These are phyloP conservation scores for Epichloe elymi DNA, from an alignment of 2,329 filamentous ascomycete species.

Conservation along the genomic window DNA sequence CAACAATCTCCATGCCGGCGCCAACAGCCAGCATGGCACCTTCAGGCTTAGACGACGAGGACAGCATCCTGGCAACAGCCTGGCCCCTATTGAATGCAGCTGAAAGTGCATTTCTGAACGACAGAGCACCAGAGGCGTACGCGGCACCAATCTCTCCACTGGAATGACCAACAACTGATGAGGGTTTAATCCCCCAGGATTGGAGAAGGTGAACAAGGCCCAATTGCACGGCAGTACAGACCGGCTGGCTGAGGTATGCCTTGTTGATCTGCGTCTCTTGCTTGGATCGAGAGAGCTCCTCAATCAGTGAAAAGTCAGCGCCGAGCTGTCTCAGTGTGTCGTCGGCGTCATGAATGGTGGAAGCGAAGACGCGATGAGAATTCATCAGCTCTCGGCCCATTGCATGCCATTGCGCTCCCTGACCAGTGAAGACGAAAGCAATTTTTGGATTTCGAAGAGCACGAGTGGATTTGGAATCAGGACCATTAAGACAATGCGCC, in stretches of 20 bases:
- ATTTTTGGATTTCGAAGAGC: slow-evolving; percentile 10
- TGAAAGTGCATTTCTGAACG: slow-evolving; percentile 29
- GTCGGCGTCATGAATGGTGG: slow-evolving; percentile 19
- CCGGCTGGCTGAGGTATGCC: slow-evolving; percentile 30
- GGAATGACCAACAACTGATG: slow-evolving; percentile 31
- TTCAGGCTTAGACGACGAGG: background rate
- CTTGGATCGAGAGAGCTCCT: slow-evolving; percentile 24
- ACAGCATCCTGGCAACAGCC: background rate
- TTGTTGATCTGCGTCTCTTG: slow-evolving; percentile 21
- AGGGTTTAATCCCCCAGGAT: slow-evolving; percentile 28
- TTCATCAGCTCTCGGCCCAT: slow-evolving; percentile 26
- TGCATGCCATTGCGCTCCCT: slow-evolving; percentile 25
- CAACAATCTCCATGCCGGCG: slow-evolving; percentile 19
- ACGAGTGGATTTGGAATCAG: slow-evolving; percentile 5
- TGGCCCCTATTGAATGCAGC: slow-evolving; percentile 33
- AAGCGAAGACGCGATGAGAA: slow-evolving; percentile 21
- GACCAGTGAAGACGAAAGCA: slow-evolving; percentile 26
- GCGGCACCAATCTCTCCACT: slow-evolving; percentile 36
- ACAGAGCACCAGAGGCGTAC: slow-evolving; percentile 30
- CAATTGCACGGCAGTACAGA: slow-evolving; percentile 34
- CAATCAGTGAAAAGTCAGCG: slow-evolving; percentile 22
- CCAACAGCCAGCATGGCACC: slow-evolving; percentile 46
- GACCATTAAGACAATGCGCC: slow-evolving; percentile 28
- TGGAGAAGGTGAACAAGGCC: slow-evolving; percentile 29
- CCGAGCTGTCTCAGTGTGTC: slow-evolving; percentile 21